Conservation (phyloP, 345 rosid genomes). For the Linum usitatissimum region DNA sequence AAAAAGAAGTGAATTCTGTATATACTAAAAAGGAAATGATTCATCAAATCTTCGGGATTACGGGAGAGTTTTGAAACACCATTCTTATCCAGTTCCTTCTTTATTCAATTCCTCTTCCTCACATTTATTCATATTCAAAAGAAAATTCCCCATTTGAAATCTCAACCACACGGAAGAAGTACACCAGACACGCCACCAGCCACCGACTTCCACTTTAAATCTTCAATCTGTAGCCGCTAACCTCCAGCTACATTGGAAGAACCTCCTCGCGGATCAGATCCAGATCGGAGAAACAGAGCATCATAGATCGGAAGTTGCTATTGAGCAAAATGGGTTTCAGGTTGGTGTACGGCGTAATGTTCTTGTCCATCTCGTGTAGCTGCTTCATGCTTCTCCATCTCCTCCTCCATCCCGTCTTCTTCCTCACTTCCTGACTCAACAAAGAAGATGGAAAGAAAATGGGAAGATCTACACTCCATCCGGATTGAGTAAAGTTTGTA, state of each 20-base stretch:
- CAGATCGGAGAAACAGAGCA: neutral
- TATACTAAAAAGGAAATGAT: neutral
- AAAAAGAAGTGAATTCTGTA: neutral
- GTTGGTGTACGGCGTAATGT: slow-evolving; percentile 34
- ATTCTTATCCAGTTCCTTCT: neutral
- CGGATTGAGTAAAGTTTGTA: neutral
- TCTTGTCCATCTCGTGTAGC: slow-evolving; percentile 40
- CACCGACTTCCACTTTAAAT: neutral
- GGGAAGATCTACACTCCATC: neutral
- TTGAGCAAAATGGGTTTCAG: slow-evolving; percentile 24
- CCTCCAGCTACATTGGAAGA: neutral
- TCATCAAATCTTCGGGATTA: neutral
- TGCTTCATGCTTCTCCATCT: slow-evolving; percentile 55
- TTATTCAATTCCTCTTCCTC: neutral
- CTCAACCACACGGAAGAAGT: neutral
- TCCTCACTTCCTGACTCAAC: slow-evolving; percentile 21
- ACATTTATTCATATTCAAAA: no score
- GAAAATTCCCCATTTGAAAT: neutral
- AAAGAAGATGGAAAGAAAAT: neutral
- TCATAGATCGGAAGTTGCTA: neutral
- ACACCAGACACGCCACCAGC: neutral
- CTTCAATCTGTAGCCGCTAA: neutral
- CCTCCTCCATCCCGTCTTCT: slow-evolving; percentile 39
- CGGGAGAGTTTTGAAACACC: neutral
- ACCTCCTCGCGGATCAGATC: neutral